A percentile compares a stretch with the other conserved stretches of the same genome.
Evolutionary conservation across 75 land plant genomes (phyloP).

Genomic region (Selaginella tamariscina): DNA sequence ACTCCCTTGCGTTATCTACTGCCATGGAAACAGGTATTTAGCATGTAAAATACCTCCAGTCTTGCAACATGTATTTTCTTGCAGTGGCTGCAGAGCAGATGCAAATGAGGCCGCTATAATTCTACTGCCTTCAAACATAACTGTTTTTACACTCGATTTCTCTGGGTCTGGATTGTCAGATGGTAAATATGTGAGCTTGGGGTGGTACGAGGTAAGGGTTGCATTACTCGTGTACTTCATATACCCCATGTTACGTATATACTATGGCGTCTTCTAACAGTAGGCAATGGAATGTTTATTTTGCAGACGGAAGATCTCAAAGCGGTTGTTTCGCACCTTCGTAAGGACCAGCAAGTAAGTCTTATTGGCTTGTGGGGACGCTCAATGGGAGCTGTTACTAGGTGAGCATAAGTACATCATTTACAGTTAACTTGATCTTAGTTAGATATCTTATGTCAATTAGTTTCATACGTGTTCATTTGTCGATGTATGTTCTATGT

Average conservation of each 20-base stretch:
- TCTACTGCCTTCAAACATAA: conserved; percentile 78
- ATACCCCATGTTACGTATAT: background rate
- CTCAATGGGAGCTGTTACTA: conserved; percentile 98
- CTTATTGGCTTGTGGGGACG: conserved; percentile 95
- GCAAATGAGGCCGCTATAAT: conserved; percentile 81
- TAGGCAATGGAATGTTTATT: background rate
- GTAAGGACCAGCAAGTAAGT: conserved; percentile 52
- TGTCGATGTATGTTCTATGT: conserved; percentile 2
- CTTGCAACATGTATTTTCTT: background rate
- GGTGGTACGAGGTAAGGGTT: conserved; percentile 78
- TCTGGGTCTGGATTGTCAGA: conserved; percentile 85
- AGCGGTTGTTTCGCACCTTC: conserved; percentile 56
- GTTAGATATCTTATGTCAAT: background rate
- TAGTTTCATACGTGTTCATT: too few relatives aligned
- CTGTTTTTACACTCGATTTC: conserved; percentile 79
- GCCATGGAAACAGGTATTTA: conserved; percentile 93
- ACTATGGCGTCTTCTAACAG: too few relatives aligned
- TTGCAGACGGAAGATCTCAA: conserved; percentile 83
- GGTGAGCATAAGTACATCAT: conserved; percentile 29
- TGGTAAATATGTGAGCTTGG: conserved; percentile 88
- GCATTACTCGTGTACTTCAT: background rate
- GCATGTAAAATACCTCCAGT: background rate
- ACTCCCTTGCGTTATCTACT: conserved; percentile 93
- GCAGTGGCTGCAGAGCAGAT: conserved; percentile 89
- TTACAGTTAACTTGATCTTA: background rate